Evolutionary conservation across 306 rosid species (phyloP).

Genomic region (Quercus agrifolia): DNA sequence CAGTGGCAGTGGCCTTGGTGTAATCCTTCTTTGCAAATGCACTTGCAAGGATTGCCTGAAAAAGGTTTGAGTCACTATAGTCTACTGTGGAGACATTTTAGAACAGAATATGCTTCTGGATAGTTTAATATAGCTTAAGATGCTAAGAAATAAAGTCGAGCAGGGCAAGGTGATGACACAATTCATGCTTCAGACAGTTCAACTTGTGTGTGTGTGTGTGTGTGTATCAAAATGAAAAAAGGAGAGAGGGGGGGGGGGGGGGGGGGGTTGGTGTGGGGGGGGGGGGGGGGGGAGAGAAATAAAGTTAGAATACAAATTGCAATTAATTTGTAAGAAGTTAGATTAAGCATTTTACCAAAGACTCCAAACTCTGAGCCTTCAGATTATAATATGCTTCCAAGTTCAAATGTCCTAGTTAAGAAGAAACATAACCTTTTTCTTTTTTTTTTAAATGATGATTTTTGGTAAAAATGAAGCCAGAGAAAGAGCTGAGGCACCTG

Average conservation of each 20-base stretch:
- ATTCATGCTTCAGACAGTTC: not conserved
- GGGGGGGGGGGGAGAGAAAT: no score
- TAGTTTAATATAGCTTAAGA: not conserved
- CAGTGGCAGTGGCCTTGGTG: conserved; percentile 64
- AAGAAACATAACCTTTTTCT: no score
- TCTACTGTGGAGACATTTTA: not conserved
- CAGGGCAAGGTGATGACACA: not conserved
- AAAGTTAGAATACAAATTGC: no score
- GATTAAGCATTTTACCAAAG: not conserved
- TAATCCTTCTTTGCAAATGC: conserved; percentile 88
- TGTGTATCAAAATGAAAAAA: not conserved
- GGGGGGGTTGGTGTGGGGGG: no score
- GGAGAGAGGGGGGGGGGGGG: not conserved
- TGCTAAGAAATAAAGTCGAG: not conserved
- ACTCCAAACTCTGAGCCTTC: not conserved
- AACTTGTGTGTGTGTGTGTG: not conserved
- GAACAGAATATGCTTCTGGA: not conserved
- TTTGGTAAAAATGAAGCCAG: not conserved
- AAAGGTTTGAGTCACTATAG: conserved; percentile 12
- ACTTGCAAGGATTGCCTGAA: conserved; percentile 86
- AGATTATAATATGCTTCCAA: no score
- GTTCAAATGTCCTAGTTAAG: no score
- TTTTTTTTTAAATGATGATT: not conserved
- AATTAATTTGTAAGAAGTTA: not conserved
- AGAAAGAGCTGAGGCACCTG: not conserved